Percentiles rank a stretch among this genome's conserved stretches.
Evolutionary conservation across 108 stramenopile species (phyloP).

Genomic region (Nitzschia inconspicua): DNA sequence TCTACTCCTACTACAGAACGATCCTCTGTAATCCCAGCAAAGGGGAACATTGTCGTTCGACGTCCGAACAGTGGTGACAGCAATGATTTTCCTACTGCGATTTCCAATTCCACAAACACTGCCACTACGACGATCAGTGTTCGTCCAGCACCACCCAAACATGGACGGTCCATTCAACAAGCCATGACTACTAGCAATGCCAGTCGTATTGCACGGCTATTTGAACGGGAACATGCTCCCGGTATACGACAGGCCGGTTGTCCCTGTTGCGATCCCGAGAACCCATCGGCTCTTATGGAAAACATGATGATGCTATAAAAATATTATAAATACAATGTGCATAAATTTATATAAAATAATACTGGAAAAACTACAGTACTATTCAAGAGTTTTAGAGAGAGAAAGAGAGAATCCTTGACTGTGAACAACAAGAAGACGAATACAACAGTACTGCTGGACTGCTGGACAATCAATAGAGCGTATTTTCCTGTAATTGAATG

Average conservation of each 20-base stretch:
- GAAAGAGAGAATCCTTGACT: too few relatives aligned
- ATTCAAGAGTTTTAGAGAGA: too few relatives aligned
- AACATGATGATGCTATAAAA: constrained; percentile 39
- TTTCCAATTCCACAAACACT: not conserved
- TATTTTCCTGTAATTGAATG: too few relatives aligned
- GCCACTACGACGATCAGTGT: constrained; percentile 1
- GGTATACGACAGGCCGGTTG: constrained; percentile 72
- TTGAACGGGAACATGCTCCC: constrained; percentile 69
- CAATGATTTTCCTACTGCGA: not conserved
- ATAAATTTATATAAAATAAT: not conserved
- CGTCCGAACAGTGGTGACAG: constrained; percentile 24
- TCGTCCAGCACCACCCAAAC: constrained; percentile 6
- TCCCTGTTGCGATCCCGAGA: constrained; percentile 84
- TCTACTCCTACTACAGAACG: too few relatives aligned
- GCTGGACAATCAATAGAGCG: too few relatives aligned
- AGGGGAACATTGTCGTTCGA: constrained; percentile 55
- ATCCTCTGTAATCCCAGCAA: not conserved
- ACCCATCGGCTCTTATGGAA: constrained; percentile 40
- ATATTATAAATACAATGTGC: not conserved
- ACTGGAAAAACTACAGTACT: too few relatives aligned
- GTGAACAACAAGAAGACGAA: too few relatives aligned
- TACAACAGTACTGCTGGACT: too few relatives aligned
- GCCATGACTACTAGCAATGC: constrained; percentile 4
- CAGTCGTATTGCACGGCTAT: constrained; percentile 35
- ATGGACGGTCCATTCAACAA: constrained; percentile 10